Conservation (phyloP, 192 early-diverging fungal genomes). For the Rhizophagus clarus region DNA sequence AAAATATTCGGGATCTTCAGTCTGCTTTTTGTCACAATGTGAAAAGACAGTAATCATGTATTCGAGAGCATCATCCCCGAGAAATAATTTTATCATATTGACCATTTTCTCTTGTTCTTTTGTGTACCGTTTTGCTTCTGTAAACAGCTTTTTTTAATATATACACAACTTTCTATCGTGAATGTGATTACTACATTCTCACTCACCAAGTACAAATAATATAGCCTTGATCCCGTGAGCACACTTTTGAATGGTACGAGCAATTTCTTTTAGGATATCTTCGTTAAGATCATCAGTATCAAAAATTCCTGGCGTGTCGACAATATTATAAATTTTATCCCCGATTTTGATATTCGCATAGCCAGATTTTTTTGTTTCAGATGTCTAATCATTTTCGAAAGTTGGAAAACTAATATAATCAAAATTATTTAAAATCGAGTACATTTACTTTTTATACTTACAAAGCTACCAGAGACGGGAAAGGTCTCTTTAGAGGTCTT, state of each 20-base stretch:
- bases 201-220: constrained; percentile 8
- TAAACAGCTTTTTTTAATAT: not conserved
- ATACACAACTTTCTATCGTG: not conserved
- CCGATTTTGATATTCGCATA: too few relatives aligned
- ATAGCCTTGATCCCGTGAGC: not conserved
- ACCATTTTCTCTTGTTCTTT: not conserved
- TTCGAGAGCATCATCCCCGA: not conserved
- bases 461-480: too few relatives aligned
- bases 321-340: not conserved
- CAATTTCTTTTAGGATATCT: not conserved
- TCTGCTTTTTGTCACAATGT: not conserved
- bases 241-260: not conserved
- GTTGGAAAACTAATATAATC: too few relatives aligned
- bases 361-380: too few relatives aligned
- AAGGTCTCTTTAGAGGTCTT: too few relatives aligned
- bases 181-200: too few relatives aligned
- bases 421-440: too few relatives aligned
- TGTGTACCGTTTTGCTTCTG: not conserved
- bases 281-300: not conserved
- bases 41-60: not conserved
- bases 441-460: too few relatives aligned
- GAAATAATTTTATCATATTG: not conserved
- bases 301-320: constrained; percentile 1
- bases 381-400: too few relatives aligned
- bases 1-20: not conserved